phyloP scores from a whole-genome alignment of 768 basidiomycete species.

The Crucibulum laeve region DNA sequence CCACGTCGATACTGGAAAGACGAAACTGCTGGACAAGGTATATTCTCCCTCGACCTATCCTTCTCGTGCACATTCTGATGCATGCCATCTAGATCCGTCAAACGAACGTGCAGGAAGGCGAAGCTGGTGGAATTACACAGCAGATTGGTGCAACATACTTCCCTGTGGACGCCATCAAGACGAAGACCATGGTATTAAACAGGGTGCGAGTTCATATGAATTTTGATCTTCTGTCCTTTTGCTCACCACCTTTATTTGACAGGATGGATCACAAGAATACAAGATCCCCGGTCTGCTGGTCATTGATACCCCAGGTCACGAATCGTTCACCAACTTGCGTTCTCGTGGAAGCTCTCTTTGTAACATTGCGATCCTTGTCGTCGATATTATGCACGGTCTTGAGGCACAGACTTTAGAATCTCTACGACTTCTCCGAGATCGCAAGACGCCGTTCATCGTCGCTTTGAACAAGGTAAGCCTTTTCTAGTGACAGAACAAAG shows the following conservation, averaged over 20 bases:
- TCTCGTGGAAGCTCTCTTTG: slow-evolving; percentile 94
- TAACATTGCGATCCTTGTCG: slow-evolving; percentile 98
- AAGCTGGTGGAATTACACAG: slow-evolving; percentile 99
- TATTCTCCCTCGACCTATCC: slow-evolving; percentile 12
- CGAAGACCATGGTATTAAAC: slow-evolving; percentile 93
- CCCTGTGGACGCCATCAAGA: slow-evolving; percentile 90
- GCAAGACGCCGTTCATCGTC: slow-evolving; percentile 98
- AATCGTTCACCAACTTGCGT: slow-evolving; percentile 96
- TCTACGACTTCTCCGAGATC: slow-evolving; percentile 82
- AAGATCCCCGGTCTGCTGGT: slow-evolving; percentile 94
- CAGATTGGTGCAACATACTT: slow-evolving; percentile 99
- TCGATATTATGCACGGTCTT: slow-evolving; percentile 99
- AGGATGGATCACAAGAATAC: slow-evolving; percentile 85
- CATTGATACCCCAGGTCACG: slow-evolving; percentile 99
- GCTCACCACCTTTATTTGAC: slow-evolving; percentile 5
- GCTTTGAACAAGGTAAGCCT: slow-evolving; percentile 85
- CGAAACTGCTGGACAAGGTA: slow-evolving; percentile 95
- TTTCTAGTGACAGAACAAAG: background rate
- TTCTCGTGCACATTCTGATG: slow-evolving; percentile 2
- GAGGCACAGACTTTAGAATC: slow-evolving; percentile 99
- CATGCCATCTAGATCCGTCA: slow-evolving; percentile 79
- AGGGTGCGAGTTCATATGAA: slow-evolving; percentile 38
- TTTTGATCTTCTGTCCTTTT: background rate
- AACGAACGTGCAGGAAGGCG: slow-evolving; percentile 99
- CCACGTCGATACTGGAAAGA: slow-evolving; percentile 99